Percentiles rank a stretch among this genome's conserved stretches.
Conservation (phyloP, 495 filamentous ascomycete genomes). For the Daldinia decipiens region DNA sequence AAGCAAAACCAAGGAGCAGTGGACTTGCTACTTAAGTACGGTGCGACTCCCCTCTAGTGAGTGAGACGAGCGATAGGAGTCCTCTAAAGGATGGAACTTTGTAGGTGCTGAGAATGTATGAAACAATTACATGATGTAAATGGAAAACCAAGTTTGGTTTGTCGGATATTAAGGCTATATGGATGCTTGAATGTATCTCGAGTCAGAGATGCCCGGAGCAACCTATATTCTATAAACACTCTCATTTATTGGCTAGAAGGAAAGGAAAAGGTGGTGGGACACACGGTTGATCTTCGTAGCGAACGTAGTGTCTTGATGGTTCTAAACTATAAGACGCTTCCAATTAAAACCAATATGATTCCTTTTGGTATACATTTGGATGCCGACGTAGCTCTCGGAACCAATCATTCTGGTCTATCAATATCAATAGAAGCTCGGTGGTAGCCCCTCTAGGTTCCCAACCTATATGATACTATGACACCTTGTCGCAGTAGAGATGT, state of each 20-base stretch:
- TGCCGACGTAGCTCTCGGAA: no score
- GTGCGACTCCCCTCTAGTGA: background rate
- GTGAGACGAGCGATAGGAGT: background rate
- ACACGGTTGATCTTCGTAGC: no score
- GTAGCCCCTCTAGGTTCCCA: background rate
- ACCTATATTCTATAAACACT: no score
- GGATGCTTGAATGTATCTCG: background rate
- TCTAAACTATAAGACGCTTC: no score
- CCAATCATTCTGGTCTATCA: background rate
- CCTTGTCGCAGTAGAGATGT: no score
- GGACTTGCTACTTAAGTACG: background rate
- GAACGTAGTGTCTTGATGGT: no score
- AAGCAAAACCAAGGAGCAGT: background rate
- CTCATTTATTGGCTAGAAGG: no score
- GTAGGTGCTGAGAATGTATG: background rate
- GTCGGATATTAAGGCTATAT: background rate
- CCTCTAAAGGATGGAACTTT: background rate
- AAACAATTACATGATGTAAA: background rate
- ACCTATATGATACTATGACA: background rate
- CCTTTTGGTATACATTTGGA: no score
- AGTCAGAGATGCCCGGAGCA: no score
- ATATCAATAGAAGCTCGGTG: background rate
- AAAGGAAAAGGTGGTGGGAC: no score
- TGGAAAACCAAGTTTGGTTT: background rate
- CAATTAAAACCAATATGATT: no score